These are phyloP conservation scores for Tagetes patula DNA, from an alignment of 129 eudicot genomes.

Conservation along the genomic window DNA sequence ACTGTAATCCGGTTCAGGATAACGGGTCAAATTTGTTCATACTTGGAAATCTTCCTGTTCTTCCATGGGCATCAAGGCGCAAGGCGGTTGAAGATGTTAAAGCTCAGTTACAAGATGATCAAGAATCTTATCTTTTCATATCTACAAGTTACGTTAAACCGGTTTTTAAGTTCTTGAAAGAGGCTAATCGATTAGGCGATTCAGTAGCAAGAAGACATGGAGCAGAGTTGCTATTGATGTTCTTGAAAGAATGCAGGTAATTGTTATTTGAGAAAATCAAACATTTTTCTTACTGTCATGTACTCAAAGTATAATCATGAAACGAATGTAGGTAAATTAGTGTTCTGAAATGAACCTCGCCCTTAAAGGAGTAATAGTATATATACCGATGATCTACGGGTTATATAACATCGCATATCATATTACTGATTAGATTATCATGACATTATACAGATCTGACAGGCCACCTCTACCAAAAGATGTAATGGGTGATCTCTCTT, in stretches of 20 bases:
- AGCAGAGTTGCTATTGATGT: conserved; percentile 38
- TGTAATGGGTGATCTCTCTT: conserved; percentile 15
- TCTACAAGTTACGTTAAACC: conserved; percentile 36
- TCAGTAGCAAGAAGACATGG: conserved; percentile 37
- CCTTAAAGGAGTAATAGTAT: not conserved
- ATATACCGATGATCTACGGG: not conserved
- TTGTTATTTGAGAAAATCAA: not conserved
- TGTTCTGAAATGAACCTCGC: too few species aligned
- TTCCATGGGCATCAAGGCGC: conserved; percentile 37
- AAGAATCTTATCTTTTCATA: conserved; percentile 18
- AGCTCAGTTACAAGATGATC: conserved; percentile 23
- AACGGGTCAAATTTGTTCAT: conserved; percentile 28
- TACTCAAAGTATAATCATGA: not conserved
- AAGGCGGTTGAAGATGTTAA: conserved; percentile 38
- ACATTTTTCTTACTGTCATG: not conserved
- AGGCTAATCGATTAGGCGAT: conserved; percentile 35
- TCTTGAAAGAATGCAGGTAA: conserved; percentile 45
- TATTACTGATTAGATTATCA: conserved; percentile 16
- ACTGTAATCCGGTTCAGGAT: not conserved
- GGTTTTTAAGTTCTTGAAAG: conserved; percentile 35
- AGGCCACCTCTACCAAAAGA: conserved; percentile 31
- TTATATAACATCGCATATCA: not conserved
- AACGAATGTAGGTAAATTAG: too few species aligned
- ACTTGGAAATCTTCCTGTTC: conserved; percentile 34
- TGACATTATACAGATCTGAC: conserved; percentile 24